Base-by-base conservation (phyloP, 345 rosid genomes). In the Isatis tinctoria region DNA sequence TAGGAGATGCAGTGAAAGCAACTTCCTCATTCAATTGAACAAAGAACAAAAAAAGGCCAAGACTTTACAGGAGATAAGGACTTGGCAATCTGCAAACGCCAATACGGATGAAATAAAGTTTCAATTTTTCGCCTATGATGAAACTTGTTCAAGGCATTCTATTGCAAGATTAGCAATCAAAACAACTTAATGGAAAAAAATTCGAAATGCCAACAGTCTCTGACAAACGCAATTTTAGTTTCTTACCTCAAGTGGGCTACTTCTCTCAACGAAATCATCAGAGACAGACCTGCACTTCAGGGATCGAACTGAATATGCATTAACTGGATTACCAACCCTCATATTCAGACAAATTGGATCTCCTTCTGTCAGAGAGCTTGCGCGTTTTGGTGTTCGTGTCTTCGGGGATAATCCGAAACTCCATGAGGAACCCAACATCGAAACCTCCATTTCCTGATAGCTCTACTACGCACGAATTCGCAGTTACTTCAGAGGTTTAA, bases 171-270 rank as follows among this genome's bases (percentile, higher is more conserved):
- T 58, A 36, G 8, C 40, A 37, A 53, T 32, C 11, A 49, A 22
- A 24, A 51, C 56, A 22, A 51, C 56, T 51, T 22, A 51, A 22
- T 49, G 56, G 8, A 49, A 14, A 49, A 22, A 22, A 5, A n/a
- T n/a, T n/a, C 9, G 8, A 17, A 27, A 22, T 13, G 10, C 22
- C 16, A 14, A 49, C 2, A 40, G 16, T 16, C 36, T 49, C 27
- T 47, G 35, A 16, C 12, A 43, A 49, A 20, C 17, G 45, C 16
- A 30, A 22, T 3, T 32, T n/a, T 54, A 20, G 45, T 35, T 60
- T 37, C 16, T 64, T 81, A 91, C 97, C 97, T 87, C 95, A 69
- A 36, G 20, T 5, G 97, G 96, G 81, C 98, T 91, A 56, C 84
- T 82, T 84, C 98, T 88, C 77, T 84, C 94, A 30, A 83, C 82